phyloP scores from a whole-genome alignment of 202 grass and related monocot genomes.

The Panicum hallii region DNA sequence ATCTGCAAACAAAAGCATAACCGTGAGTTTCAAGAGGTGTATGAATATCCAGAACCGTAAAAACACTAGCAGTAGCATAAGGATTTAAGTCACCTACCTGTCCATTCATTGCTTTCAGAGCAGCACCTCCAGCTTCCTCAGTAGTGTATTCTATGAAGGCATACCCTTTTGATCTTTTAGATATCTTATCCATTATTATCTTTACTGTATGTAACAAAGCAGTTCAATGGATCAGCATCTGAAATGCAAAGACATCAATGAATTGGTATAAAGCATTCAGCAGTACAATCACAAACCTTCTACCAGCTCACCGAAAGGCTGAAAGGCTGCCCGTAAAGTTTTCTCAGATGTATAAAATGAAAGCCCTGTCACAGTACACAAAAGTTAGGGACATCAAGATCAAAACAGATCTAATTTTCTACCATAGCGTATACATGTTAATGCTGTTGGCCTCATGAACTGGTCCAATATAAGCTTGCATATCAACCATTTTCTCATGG shows the following conservation, averaged over 20 bases:
- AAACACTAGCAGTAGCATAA: background rate
- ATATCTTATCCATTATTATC: slow-evolving; percentile 99
- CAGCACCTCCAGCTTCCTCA: slow-evolving; percentile 84
- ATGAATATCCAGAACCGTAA: background rate
- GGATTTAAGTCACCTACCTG: slow-evolving; percentile 50
- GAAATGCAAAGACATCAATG: slow-evolving; percentile 36
- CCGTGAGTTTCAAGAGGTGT: slow-evolving; percentile 29
- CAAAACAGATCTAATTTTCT: slow-evolving; percentile 18
- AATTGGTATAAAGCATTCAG: slow-evolving; percentile 23
- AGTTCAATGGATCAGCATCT: slow-evolving; percentile 28
- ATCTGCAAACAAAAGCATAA: slow-evolving; percentile 58
- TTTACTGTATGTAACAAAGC: slow-evolving; percentile 59
- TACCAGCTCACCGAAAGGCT: slow-evolving; percentile 86
- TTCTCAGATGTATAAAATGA: slow-evolving; percentile 97
- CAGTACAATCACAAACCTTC: slow-evolving; percentile 66
- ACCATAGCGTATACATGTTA: slow-evolving; percentile 10
- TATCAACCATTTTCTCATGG: background rate
- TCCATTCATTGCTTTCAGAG: slow-evolving; percentile 96
- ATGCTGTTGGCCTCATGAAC: background rate
- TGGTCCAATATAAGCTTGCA: slow-evolving; percentile 1
- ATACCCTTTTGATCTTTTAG: slow-evolving; percentile 94
- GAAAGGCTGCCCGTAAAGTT: slow-evolving; percentile 82
- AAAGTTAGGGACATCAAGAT: slow-evolving; percentile 16
- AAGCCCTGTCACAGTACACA: slow-evolving; percentile 63
- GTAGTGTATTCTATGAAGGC: slow-evolving; percentile 94